A percentile compares a stretch with the other conserved stretches of the same genome.
Conservation (phyloP, 2,329 filamentous ascomycete genomes). For the Trichocomaceae sp. region DNA sequence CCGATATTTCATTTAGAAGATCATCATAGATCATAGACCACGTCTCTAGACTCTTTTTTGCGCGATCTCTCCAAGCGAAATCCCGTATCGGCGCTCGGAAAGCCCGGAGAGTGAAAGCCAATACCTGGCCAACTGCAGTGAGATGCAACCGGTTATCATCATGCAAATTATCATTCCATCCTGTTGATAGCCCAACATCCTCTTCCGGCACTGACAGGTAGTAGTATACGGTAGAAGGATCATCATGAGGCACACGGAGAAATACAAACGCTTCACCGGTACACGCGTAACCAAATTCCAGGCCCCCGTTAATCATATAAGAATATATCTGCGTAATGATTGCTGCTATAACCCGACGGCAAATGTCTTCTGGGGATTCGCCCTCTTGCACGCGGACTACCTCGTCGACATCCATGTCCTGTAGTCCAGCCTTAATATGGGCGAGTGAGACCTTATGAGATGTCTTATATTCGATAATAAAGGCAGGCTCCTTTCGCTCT, state of each 20-base stretch:
- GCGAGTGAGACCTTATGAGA: slow-evolving; percentile 42
- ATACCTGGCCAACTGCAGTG: slow-evolving; percentile 25
- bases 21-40: slow-evolving; percentile 22
- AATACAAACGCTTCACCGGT: slow-evolving; percentile 43
- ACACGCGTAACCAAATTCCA: slow-evolving; percentile 38
- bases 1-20: slow-evolving; percentile 16
- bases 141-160: slow-evolving; percentile 20
- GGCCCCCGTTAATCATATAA: slow-evolving; percentile 20
- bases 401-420: slow-evolving; percentile 37
- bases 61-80: slow-evolving; percentile 17
- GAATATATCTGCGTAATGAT: background rate
- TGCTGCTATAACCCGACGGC: background rate
- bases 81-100: slow-evolving; percentile 15
- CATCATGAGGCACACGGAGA: slow-evolving; percentile 29
- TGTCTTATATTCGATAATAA: slow-evolving; percentile 42
- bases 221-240: slow-evolving; percentile 26
- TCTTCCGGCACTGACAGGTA: slow-evolving; percentile 25
- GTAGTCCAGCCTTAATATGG: slow-evolving; percentile 40
- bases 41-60: slow-evolving; percentile 16
- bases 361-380: slow-evolving; percentile 21
- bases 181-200: slow-evolving; percentile 23
- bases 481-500: slow-evolving; percentile 20
- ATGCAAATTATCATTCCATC: background rate
- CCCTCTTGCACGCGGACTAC: slow-evolving; percentile 30
- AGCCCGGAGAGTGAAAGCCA: slow-evolving; percentile 26